A percentile compares a stretch with the other conserved stretches of the same genome.
Evolutionary conservation across 176 grass and related monocot species (phyloP).

Genomic region (Miscanthus lutarioriparius): DNA sequence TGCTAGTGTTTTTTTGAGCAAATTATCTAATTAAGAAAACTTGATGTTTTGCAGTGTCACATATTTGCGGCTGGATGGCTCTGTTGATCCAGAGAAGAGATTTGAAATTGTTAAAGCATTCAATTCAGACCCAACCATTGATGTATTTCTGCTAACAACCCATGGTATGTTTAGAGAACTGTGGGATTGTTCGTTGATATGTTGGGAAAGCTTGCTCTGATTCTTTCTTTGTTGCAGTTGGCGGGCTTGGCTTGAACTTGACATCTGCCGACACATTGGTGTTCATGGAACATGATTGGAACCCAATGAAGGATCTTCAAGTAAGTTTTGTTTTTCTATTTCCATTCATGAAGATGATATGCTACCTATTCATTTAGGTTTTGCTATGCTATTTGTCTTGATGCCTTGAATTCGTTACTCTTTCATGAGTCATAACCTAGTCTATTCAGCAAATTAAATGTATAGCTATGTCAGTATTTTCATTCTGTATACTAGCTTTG

Average conservation of each 20-base stretch:
- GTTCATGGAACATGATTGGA: slow-evolving; percentile 99
- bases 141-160: slow-evolving; percentile 86
- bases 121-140: slow-evolving; percentile 99
- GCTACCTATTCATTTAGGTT: not conserved
- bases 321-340: slow-evolving; percentile 38
- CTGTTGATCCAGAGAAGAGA: slow-evolving; percentile 90
- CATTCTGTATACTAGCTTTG: not conserved
- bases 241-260: slow-evolving; percentile 96
- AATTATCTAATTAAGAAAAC: slow-evolving; percentile 23
- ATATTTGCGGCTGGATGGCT: slow-evolving; percentile 93
- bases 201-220: slow-evolving; percentile 30
- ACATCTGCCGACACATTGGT: slow-evolving; percentile 98
- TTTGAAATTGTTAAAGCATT: slow-evolving; percentile 99
- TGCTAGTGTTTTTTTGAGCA: not conserved
- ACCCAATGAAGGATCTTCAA: slow-evolving; percentile 99
- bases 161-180: slow-evolving; percentile 63
- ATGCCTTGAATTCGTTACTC: not conserved
- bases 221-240: slow-evolving; percentile 64
- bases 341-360: not conserved
- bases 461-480: not conserved
- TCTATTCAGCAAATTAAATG: not conserved
- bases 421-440: not conserved
- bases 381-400: not conserved
- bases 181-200: slow-evolving; percentile 28
- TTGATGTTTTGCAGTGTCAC: slow-evolving; percentile 58